Percentiles rank a stretch among this genome's conserved stretches.
Conservation (phyloP, 2,329 filamentous ascomycete genomes). For the Ophiostoma perfectum region DNA sequence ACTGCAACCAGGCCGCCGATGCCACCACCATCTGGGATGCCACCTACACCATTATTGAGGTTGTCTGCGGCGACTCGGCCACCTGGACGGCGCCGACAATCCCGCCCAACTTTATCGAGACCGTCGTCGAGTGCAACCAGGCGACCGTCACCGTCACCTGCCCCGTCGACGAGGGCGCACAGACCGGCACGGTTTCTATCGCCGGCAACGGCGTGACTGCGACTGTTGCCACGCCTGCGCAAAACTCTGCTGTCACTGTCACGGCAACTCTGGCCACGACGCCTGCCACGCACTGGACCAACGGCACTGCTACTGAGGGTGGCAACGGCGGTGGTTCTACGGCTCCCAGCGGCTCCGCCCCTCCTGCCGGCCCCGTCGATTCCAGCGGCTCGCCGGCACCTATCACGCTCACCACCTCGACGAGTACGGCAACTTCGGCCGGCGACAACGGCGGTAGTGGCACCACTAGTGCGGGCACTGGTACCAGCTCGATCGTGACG, state of each 20-base stretch:
- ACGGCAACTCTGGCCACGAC: neutral
- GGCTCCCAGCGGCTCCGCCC: neutral
- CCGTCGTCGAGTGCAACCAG: conserved; percentile 24
- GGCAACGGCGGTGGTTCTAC: neutral
- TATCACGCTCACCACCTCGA: conserved; percentile 19
- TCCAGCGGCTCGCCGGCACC: neutral
- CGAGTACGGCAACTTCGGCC: neutral
- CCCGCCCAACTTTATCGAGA: conserved; percentile 28
- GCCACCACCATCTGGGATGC: conserved; percentile 37
- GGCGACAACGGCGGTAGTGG: neutral
- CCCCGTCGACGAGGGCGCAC: conserved; percentile 18
- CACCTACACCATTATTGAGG: conserved; percentile 39
- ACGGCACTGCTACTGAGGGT: neutral
- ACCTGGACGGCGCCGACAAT: conserved; percentile 39
- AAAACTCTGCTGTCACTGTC: neutral
- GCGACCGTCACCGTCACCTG: conserved; percentile 24
- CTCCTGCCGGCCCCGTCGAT: neutral
- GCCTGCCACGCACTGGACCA: neutral
- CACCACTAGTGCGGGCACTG: neutral
- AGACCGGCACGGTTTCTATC: conserved; percentile 20
- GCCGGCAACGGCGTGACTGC: conserved; percentile 26
- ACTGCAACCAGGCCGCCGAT: conserved; percentile 36
- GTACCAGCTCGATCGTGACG: conserved; percentile 19
- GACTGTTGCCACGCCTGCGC: conserved; percentile 2
- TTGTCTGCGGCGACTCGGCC: conserved; percentile 37